Evolutionary conservation across 768 basidiomycete genomes (phyloP).

Genomic region (Boletus rex-veris): DNA sequence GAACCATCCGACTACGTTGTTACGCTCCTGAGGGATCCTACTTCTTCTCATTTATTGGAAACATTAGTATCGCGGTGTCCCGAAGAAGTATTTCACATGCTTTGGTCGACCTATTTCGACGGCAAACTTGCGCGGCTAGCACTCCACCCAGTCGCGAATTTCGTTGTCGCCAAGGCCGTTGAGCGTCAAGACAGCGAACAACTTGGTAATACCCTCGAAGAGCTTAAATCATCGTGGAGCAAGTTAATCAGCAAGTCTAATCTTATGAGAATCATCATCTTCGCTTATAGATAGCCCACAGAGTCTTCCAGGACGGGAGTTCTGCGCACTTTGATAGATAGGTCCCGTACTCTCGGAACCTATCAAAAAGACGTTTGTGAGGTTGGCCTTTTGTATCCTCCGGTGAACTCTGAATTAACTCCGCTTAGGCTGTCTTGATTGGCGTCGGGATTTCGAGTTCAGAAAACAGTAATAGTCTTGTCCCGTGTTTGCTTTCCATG

Average conservation of each 20-base stretch:
- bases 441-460: constrained; percentile 54
- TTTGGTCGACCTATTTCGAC: constrained; percentile 80
- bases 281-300: constrained; percentile 24
- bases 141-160: constrained; percentile 90
- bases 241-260: constrained; percentile 66
- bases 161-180: constrained; percentile 80
- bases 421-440: constrained; percentile 51
- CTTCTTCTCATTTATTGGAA: constrained; percentile 90
- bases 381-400: constrained; percentile 39
- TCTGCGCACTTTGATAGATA: constrained; percentile 69
- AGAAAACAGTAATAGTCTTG: constrained; percentile 51
- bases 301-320: constrained; percentile 75
- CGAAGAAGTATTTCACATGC: constrained; percentile 49
- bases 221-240: constrained; percentile 54
- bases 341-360: constrained; percentile 47
- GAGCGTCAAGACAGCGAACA: constrained; percentile 56
- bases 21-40: constrained; percentile 79
- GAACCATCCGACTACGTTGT: constrained; percentile 75
- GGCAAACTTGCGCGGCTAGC: constrained; percentile 72
- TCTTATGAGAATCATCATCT: neutral
- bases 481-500: constrained; percentile 65
- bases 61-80: constrained; percentile 66
- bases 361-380: constrained; percentile 51
- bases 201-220: constrained; percentile 52
- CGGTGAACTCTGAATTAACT: constrained; percentile 4